Conservation (phyloP, 108 stramenopile genomes). For the Bacterosira constricta region DNA sequence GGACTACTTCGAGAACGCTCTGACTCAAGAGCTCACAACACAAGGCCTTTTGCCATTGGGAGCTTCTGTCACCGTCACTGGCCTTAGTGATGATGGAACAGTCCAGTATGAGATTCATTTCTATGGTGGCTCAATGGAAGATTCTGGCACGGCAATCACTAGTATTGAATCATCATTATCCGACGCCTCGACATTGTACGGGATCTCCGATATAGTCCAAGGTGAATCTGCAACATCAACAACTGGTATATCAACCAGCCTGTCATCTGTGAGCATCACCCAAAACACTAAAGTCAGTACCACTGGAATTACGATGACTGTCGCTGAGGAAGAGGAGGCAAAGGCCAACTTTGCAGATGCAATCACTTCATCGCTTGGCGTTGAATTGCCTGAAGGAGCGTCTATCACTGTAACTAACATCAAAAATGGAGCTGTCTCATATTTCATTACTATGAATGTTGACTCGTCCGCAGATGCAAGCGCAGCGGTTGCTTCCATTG, state of each 20-base stretch:
- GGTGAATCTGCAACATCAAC: too few relatives aligned
- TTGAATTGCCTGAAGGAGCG: conserved; percentile 4
- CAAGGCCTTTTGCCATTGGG: conserved; percentile 12
- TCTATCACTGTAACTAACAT: not conserved
- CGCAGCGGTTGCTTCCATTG: not conserved
- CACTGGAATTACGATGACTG: not conserved
- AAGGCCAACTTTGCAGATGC: conserved; percentile 17
- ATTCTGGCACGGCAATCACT: too few relatives aligned
- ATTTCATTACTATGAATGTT: not conserved
- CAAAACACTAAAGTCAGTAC: too few relatives aligned
- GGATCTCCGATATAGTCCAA: too few relatives aligned
- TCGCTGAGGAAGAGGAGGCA: not conserved
- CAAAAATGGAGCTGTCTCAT: not conserved
- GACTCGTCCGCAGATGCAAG: not conserved
- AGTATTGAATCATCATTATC: too few relatives aligned
- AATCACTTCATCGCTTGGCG: not conserved
- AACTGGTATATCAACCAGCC: too few relatives aligned
- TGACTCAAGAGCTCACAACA: not conserved
- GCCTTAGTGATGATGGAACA: conserved; percentile 5
- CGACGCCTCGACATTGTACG: too few relatives aligned
- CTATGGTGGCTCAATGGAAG: too few relatives aligned
- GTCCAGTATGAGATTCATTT: too few relatives aligned
- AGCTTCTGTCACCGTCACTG: conserved; percentile 18
- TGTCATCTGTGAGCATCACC: too few relatives aligned
- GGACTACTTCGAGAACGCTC: conserved; percentile 12